Evolutionary conservation across 2,329 filamentous ascomycete species (phyloP).

Genomic region (Apiospora pterosperma): DNA sequence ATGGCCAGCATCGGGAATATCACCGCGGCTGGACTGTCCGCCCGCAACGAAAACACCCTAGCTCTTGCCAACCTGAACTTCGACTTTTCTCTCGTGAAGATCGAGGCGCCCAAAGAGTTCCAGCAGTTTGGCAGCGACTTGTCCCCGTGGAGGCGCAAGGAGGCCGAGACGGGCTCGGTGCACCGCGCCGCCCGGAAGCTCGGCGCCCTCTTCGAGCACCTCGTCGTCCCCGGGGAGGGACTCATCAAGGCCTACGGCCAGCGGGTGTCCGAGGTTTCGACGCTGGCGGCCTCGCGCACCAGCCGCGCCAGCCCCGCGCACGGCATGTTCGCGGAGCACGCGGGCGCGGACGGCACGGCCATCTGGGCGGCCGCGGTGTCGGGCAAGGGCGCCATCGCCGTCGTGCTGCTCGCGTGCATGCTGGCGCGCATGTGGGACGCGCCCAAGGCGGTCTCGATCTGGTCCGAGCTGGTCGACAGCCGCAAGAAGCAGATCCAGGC

Average conservation of each 20-base stretch:
- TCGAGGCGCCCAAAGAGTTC: not conserved
- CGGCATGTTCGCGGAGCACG: not conserved
- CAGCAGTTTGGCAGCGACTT: not conserved
- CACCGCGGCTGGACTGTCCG: too few species aligned
- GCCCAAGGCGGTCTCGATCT: slow-evolving; percentile 28
- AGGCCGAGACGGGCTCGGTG: not conserved
- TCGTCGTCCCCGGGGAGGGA: too few species aligned
- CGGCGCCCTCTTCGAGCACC: not conserved
- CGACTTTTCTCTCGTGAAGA: slow-evolving; percentile 9
- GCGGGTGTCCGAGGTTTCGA: not conserved
- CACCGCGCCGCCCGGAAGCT: not conserved
- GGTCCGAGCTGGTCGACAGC: slow-evolving; percentile 26
- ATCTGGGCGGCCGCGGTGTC: slow-evolving; percentile 32
- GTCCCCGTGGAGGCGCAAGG: rapidly evolving
- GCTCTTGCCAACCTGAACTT: not conserved
- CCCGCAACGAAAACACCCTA: too few species aligned
- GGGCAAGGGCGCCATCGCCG: slow-evolving; percentile 16
- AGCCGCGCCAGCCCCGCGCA: not conserved
- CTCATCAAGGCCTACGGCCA: not conserved
- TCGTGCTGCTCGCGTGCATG: slow-evolving; percentile 31
- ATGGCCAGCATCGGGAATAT: too few species aligned
- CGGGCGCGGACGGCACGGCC: slow-evolving; percentile 6
- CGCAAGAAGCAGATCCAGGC: slow-evolving; percentile 10
- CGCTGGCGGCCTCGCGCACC: too few species aligned
- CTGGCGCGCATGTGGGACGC: slow-evolving; percentile 27